phyloP scores from a whole-genome alignment of 2,329 filamentous ascomycete genomes.

The Sphaerulina vaccinii region DNA sequence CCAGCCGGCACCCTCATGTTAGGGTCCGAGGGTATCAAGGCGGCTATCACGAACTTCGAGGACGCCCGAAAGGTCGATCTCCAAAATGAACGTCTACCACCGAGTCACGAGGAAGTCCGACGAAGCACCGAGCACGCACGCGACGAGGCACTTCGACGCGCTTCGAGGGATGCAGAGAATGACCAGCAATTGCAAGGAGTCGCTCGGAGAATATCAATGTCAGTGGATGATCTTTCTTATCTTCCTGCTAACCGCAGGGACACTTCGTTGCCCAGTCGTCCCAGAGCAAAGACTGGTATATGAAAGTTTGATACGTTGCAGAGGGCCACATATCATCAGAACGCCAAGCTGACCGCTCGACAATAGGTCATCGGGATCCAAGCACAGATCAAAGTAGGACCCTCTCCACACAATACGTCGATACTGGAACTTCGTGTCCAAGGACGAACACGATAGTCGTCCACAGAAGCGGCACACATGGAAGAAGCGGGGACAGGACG shows the following conservation, averaged over 20 bases:
- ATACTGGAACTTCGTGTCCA: background rate
- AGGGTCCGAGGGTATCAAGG: slow-evolving; percentile 96
- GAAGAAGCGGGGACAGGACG: slow-evolving; percentile 10
- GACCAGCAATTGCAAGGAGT: slow-evolving; percentile 83
- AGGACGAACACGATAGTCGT: background rate
- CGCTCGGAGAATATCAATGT: slow-evolving; percentile 94
- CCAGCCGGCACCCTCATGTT: slow-evolving; percentile 97
- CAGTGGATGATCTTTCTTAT: slow-evolving; percentile 39
- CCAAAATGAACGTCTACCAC: slow-evolving; percentile 92
- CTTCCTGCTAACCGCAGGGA: slow-evolving; percentile 18
- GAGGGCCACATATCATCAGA: background rate
- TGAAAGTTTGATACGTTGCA: slow-evolving; percentile 3
- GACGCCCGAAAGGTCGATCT: slow-evolving; percentile 95
- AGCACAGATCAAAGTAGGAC: slow-evolving; percentile 8
- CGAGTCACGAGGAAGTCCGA: slow-evolving; percentile 86
- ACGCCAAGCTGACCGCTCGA: slow-evolving; percentile 14
- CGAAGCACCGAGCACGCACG: slow-evolving; percentile 79
- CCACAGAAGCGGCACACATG: slow-evolving; percentile 2
- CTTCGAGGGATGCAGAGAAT: slow-evolving; percentile 84
- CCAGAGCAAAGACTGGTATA: slow-evolving; percentile 16
- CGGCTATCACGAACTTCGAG: slow-evolving; percentile 94
- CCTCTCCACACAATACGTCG: background rate
- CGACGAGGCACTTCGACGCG: slow-evolving; percentile 79
- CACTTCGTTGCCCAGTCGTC: slow-evolving; percentile 11
- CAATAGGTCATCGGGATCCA: slow-evolving; percentile 20